A percentile compares a stretch with the other conserved stretches of the same genome.
These are phyloP conservation scores for Tetradesmus obliquus DNA, from an alignment of 139 green algal species.

Conservation along the genomic window DNA sequence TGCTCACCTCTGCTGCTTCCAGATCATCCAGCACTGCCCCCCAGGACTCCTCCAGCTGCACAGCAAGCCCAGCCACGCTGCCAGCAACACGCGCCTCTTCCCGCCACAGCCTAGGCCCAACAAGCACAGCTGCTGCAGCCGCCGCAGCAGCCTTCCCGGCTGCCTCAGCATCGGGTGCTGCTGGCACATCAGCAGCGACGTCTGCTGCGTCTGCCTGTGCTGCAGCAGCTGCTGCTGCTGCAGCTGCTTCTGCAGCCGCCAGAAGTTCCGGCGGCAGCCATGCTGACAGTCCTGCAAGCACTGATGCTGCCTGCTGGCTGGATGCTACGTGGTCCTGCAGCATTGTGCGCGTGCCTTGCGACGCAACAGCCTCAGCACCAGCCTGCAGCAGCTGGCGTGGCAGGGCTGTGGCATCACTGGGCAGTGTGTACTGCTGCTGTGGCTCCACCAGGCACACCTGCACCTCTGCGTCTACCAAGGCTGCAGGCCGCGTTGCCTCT, in stretches of 20 bases:
- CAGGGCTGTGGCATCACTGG: not conserved
- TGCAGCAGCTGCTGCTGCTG: conserved; percentile 9
- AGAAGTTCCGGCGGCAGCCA: conserved; percentile 18
- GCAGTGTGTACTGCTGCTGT: not conserved
- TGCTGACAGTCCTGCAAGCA: not conserved
- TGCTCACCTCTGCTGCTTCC: conserved; percentile 18
- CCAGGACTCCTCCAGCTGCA: conserved; percentile 27
- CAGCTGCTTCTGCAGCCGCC: conserved; percentile 18
- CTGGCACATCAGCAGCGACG: not conserved
- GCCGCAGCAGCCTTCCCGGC: not conserved
- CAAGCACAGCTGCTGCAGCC: not conserved
- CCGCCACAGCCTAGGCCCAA: conserved; percentile 8
- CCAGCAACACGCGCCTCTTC: conserved; percentile 27
- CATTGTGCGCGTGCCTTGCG: not conserved
- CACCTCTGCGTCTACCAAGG: conserved; percentile 20
- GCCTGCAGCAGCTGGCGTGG: not conserved
- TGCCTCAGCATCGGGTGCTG: not conserved
- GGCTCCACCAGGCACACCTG: conserved; percentile 2
- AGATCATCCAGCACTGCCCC: not conserved
- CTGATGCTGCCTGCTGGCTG: conserved; percentile 12
- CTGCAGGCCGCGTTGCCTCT: not conserved
- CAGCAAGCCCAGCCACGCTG: conserved; percentile 1
- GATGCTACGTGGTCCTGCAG: not conserved
- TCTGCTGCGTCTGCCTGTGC: not conserved
- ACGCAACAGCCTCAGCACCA: not conserved